Conservation (phyloP, 73 alveolate species). For the Paramecium bursaria region DNA sequence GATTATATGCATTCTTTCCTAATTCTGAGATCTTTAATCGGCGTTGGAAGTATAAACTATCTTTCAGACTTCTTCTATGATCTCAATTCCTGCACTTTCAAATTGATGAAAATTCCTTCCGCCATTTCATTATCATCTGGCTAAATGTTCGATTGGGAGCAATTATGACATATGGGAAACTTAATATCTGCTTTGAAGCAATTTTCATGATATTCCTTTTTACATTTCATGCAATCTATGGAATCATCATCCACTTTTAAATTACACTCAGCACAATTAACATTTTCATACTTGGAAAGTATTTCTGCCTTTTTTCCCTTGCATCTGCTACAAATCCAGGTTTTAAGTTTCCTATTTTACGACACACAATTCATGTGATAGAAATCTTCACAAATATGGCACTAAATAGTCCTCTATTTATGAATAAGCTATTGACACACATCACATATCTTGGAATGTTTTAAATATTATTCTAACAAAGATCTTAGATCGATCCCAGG, state of each 20-base stretch:
- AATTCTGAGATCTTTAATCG: constrained; percentile 25
- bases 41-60: neutral
- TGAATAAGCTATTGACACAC: neutral
- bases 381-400: constrained; percentile 63
- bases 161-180: constrained; percentile 1
- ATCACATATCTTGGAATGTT: constrained; percentile 32
- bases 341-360: constrained; percentile 18
- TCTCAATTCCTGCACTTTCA: neutral
- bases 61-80: constrained; percentile 3
- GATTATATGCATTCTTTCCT: constrained; percentile 76
- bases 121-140: neutral
- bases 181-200: constrained; percentile 37
- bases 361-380: constrained; percentile 65
- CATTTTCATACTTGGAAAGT: constrained; percentile 28
- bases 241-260: neutral
- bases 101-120: constrained; percentile 1
- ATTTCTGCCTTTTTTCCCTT: neutral
- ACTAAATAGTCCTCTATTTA: constrained; percentile 5
- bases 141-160: constrained; percentile 40
- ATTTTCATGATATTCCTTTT: constrained; percentile 43
- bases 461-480: constrained; percentile 10
- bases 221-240: constrained; percentile 45
- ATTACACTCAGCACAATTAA: constrained; percentile 16
- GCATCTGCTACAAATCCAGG: constrained; percentile 34
- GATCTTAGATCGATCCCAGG: neutral